Percentiles rank a stretch among this genome's conserved stretches.
Evolutionary conservation across 2,329 filamentous ascomycete genomes (phyloP).

Genomic region (Monilinia aucupariae): DNA sequence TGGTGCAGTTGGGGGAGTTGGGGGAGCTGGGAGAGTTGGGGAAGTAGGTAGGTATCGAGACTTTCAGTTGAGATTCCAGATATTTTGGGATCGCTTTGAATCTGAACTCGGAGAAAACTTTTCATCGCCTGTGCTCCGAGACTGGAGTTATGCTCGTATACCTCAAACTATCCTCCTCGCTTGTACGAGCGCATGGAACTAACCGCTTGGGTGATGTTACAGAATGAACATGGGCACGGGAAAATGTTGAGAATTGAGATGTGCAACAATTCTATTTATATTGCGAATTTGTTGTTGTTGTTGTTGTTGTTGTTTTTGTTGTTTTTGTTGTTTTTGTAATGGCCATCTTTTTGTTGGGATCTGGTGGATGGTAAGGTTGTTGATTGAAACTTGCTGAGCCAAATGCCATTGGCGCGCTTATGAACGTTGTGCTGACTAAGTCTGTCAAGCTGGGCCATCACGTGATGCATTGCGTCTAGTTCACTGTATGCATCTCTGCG

Average conservation of each 20-base stretch:
- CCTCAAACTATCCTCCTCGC: background rate
- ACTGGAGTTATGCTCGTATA: slow-evolving; percentile 13
- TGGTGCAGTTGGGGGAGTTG: background rate
- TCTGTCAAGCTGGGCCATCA: too few relatives aligned
- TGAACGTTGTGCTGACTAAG: too few relatives aligned
- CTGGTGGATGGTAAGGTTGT: too few relatives aligned
- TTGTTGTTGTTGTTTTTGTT: too few relatives aligned
- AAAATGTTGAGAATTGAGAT: background rate
- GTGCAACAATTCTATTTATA: background rate
- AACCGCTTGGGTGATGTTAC: background rate
- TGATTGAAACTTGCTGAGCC: too few relatives aligned
- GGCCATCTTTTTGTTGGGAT: too few relatives aligned
- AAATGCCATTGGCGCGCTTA: too few relatives aligned
- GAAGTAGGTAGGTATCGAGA: background rate
- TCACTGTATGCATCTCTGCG: too few relatives aligned
- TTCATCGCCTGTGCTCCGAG: slow-evolving; percentile 10
- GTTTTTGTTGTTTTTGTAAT: too few relatives aligned
- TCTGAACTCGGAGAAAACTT: slow-evolving; percentile 16
- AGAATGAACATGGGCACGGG: background rate
- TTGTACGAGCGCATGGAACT: background rate
- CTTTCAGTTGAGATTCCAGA: background rate
- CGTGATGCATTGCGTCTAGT: too few relatives aligned
- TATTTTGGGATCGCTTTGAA: background rate
- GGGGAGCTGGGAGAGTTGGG: too few relatives aligned
- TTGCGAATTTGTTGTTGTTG: too few relatives aligned